Base-by-base conservation (phyloP, 2,329 filamentous ascomycete species). In the Stagonosporopsis vannaccii region DNA sequence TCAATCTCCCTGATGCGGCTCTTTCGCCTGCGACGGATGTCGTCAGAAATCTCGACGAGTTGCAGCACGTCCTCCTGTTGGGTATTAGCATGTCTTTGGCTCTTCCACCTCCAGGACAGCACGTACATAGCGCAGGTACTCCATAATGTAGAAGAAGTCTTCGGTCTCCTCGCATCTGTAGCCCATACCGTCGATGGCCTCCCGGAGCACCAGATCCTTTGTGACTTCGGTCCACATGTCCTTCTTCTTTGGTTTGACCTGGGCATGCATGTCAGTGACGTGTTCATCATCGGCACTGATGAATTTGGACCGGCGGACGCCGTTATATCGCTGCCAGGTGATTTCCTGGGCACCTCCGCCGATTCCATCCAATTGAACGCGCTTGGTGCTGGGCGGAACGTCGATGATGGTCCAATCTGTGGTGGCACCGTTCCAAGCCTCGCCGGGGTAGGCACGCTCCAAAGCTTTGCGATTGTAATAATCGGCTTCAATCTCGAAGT, bases 141-240 rank as follows among this genome's bases (percentile, higher is more conserved):
- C 87, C 81, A 97, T 94, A 41, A 98, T 87, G 76, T 97, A 98
- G 77, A 90, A 98, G 77, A 92, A 96, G 60, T 84, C 86, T 50
- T 92, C 89, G 0, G 91, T 95, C 81, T 98, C 93, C 73, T 97
- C 92, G 71, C 88, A 98, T 58, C 91, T 87, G 76, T 97, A 98
- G 2, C 91, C 91, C 71, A 88, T 79, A 68, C 89, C 83, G 65
- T 96, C 89, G 62, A 98, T 90, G 17, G 95, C 95, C 73, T 97
- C 92, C 48, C 89, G 87, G 56, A 89, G 83, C 15, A 98, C 91
- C 32, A 98, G 79, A 65, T 97, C 93, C 78, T 96, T 97, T 41
- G 94, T 96, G 66, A 99, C 92, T 77, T 98, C 95, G 0, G 95
- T 99, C 94, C 94, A 98, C 80, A 96, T 90, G 58, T 81, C 79